Evolutionary conservation across 441 rosid species (phyloP).

Genomic region (Erodium chrysanthum): DNA sequence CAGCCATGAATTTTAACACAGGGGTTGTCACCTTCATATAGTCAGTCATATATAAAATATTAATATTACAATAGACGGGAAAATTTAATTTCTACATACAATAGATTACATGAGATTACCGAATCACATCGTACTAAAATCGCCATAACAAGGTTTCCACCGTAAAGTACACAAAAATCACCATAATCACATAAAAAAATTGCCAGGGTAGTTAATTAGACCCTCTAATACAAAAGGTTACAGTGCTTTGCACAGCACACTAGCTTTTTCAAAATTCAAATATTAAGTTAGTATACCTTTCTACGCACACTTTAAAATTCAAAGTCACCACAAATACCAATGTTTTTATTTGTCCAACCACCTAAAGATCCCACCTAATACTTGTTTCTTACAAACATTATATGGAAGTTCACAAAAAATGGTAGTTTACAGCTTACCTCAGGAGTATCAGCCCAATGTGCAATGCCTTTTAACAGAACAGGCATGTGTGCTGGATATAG

Average conservation of each 20-base stretch:
- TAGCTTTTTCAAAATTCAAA: neutral
- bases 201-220: neutral
- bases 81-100: constrained; percentile 5
- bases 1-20: constrained; percentile 90
- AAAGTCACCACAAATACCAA: too few relatives aligned
- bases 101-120: neutral
- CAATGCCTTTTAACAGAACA: constrained; percentile 76
- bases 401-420: constrained; percentile 4
- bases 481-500: constrained; percentile 95
- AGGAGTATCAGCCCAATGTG: constrained; percentile 93
- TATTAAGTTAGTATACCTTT: neutral
- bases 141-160: neutral
- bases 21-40: constrained; percentile 86
- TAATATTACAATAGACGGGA: neutral
- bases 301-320: neutral
- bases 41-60: constrained; percentile 16
- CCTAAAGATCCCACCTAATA: neutral
- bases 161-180: neutral
- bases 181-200: neutral
- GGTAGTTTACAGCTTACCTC: constrained; percentile 47
- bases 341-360: too few relatives aligned
- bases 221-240: neutral
- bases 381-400: neutral
- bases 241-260: neutral
- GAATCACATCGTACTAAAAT: neutral